These are phyloP conservation scores for Tubosaeta sp. DNA, from an alignment of 768 basidiomycete species.

Conservation along the genomic window DNA sequence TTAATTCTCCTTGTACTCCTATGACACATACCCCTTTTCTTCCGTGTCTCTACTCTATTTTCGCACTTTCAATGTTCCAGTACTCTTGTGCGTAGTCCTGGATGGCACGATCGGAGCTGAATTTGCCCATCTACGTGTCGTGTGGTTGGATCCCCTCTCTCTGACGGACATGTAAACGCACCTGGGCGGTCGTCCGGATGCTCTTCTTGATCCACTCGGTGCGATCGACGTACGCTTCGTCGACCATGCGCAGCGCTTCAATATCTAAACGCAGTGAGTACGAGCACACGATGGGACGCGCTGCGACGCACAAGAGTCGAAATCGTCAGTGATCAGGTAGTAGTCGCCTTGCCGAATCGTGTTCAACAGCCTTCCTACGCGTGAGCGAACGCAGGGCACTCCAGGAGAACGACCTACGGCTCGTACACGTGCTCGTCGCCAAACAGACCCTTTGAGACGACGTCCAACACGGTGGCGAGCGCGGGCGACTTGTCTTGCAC, in stretches of 20 bases:
- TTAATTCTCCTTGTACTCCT: constrained; percentile 6
- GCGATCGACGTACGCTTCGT: constrained; percentile 80
- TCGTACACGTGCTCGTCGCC: constrained; percentile 82
- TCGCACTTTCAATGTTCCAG: constrained; percentile 66
- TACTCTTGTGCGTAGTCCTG: constrained; percentile 88
- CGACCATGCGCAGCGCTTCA: constrained; percentile 79
- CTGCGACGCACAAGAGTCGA: constrained; percentile 74
- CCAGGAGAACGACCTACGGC: constrained; percentile 50
- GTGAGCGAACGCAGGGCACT: constrained; percentile 12
- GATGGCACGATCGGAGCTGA: constrained; percentile 92
- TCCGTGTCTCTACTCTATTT: constrained; percentile 20
- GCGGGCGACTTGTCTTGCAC: constrained; percentile 81
- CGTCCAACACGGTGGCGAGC: constrained; percentile 73
- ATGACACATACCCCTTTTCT: constrained; percentile 9
- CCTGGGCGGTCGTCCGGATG: constrained; percentile 77
- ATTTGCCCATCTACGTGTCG: constrained; percentile 80
- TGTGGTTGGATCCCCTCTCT: constrained; percentile 30
- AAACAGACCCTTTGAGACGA: constrained; percentile 73
- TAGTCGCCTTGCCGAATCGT: constrained; percentile 74
- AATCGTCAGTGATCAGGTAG: constrained; percentile 88
- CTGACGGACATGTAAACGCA: constrained; percentile 57
- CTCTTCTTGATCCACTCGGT: constrained; percentile 91
- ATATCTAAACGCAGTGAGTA: constrained; percentile 49
- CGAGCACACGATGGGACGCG: neutral
- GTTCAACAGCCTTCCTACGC: constrained; percentile 54